Conservation (phyloP, 805 yeast genomes). For the Hyphopichia homilentoma region DNA sequence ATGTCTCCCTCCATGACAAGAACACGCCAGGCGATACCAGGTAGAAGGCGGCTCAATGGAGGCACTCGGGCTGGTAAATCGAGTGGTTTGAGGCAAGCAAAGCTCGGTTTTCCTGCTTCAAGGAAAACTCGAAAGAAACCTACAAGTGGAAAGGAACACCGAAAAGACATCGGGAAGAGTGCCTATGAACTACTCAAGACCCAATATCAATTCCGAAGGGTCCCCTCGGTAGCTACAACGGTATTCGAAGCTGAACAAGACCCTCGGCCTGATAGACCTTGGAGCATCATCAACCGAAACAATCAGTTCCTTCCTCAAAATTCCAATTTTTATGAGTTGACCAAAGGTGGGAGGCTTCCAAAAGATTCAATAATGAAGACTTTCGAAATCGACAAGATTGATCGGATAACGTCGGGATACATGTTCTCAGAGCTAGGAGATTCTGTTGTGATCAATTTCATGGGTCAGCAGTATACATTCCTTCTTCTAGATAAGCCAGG, state of each 20-base stretch:
- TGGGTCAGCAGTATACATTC: slow-evolving; percentile 20
- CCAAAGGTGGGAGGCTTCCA: slow-evolving; percentile 5
- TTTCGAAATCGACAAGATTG: slow-evolving; percentile 13
- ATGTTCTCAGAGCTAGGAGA: not conserved
- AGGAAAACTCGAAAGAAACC: too few relatives aligned
- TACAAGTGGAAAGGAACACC: too few relatives aligned
- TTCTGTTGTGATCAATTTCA: slow-evolving; percentile 5
- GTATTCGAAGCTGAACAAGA: slow-evolving; percentile 34
- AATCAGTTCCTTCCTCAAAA: too few relatives aligned
- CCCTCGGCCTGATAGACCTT: slow-evolving; percentile 10
- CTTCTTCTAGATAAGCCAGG: slow-evolving; percentile 18
- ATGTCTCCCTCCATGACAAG: not conserved
- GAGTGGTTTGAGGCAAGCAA: not conserved
- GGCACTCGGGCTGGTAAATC: too few relatives aligned
- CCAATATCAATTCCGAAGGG: slow-evolving; percentile 14
- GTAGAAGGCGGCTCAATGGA: not conserved
- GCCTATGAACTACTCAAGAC: slow-evolving; percentile 6
- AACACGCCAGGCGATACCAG: not conserved
- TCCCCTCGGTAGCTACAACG: slow-evolving; percentile 26
- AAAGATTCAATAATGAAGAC: slow-evolving; percentile 9
- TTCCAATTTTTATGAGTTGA: not conserved
- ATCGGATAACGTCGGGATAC: slow-evolving; percentile 14
- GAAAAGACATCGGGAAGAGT: not conserved
- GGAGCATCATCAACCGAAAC: not conserved
- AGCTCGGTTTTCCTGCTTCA: not conserved